phyloP scores from a whole-genome alignment of 192 early-diverging fungal genomes.

The Linnemannia schmuckeri region DNA sequence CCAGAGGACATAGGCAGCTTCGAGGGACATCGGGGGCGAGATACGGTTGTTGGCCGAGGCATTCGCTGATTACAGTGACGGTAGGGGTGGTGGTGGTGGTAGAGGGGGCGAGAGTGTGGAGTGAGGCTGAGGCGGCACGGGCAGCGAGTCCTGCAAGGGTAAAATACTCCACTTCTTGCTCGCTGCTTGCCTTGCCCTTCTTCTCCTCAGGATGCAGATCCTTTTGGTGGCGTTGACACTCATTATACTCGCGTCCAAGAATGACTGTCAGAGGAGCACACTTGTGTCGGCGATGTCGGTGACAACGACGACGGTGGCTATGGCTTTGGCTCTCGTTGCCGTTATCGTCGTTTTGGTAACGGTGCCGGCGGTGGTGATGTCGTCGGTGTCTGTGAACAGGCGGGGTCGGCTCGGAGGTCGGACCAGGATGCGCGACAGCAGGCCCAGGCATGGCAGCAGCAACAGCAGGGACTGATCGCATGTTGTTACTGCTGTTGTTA shows the following conservation, averaged over 20 bases:
- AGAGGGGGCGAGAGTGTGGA: not conserved
- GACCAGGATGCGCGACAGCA: no score
- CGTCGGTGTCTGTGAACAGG: no score
- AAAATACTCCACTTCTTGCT: not conserved
- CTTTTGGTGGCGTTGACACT: not conserved
- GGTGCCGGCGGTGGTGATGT: no score
- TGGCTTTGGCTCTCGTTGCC: no score
- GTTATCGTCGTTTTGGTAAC: no score
- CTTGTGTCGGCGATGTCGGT: not conserved
- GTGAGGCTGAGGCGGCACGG: not conserved
- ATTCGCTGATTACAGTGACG: not conserved
- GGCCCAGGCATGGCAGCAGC: no score
- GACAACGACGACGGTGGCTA: not conserved
- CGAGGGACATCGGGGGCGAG: not conserved
- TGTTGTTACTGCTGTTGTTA: not conserved
- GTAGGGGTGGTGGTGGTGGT: not conserved
- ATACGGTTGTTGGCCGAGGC: not conserved
- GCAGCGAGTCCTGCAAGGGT: not conserved
- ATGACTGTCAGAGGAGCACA: not conserved
- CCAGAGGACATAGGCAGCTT: not conserved
- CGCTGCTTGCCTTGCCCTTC: not conserved
- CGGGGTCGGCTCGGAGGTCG: no score
- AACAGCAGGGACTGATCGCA: no score
- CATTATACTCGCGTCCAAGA: not conserved
- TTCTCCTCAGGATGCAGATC: not conserved